Evolutionary conservation across 2,329 filamentous ascomycete species (phyloP), one percentile per base, ranked within the genome.

Genomic region (Blastomyces gilchristii): DNA sequence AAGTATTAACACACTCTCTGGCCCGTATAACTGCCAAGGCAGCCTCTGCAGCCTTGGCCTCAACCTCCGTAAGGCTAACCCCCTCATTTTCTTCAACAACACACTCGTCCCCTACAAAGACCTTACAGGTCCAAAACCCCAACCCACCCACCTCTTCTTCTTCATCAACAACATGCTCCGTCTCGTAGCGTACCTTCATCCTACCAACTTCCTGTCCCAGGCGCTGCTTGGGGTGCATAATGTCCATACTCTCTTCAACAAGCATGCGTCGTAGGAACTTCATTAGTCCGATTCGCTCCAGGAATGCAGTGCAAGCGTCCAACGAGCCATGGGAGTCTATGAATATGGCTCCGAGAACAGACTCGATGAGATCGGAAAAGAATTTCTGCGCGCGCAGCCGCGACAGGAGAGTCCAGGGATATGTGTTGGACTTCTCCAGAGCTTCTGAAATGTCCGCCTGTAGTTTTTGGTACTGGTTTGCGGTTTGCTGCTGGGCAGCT

Each of bases 301-400:
- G 72, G 47, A 97, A 80, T 0, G 61, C 70, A 59, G 81, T 78
- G 69, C 90, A 95, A 0, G 72, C 73, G 0, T 77, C 77, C 16
- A 90, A 71, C 0, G 82, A 80, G 0, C 88, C 88, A 0, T 81
- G 68, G 0, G 81, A 89, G 72, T 97, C 94, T 25, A 96, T 79
- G 79, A 89, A 97, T 0, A 97, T 81, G 0, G 91, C 92, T 0
- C 90, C 93, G 0, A 97, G 74, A 0, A 95, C 72, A 41, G 85
- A 84, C 76, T 97, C 93, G 11, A 97, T 80, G 8, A 97, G 76
- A 72, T 97, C 92, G 0, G 88, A 93, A 74, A 88, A 87, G 73
- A 90, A 89, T 71, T 97, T 97, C 18, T 84, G 84, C 0, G 86
- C 81, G 16, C 82, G 80, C 0, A 95, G 78, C 0, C 82, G 80